These are phyloP conservation scores for Annulohypoxylon stygium DNA, from an alignment of 495 filamentous ascomycete genomes.

Conservation along the genomic window DNA sequence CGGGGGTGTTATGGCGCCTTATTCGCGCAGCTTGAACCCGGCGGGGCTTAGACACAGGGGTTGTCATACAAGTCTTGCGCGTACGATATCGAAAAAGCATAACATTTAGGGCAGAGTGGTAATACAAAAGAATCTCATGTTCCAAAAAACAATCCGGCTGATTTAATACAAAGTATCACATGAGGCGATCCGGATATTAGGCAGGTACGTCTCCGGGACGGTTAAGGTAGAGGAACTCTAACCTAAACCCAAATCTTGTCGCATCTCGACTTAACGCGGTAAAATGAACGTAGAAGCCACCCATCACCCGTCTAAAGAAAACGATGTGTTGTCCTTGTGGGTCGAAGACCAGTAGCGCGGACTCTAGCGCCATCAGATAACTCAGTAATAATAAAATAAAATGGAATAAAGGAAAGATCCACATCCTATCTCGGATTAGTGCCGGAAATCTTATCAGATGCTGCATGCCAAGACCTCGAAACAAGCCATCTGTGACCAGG, in stretches of 20 bases:
- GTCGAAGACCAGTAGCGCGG: slow-evolving; percentile 14
- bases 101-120: slow-evolving; percentile 1
- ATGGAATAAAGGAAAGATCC: slow-evolving; percentile 8
- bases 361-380: slow-evolving; percentile 53
- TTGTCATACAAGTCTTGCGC: slow-evolving; percentile 13
- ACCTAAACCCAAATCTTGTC: slow-evolving; percentile 3
- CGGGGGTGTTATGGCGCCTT: slow-evolving; percentile 12
- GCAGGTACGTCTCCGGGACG: background rate
- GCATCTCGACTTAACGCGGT: slow-evolving; percentile 12
- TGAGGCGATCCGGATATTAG: slow-evolving; percentile 12
- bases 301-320: background rate
- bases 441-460: slow-evolving; percentile 53
- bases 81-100: background rate
- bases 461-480: slow-evolving; percentile 49
- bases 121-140: slow-evolving; percentile 9
- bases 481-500: slow-evolving; percentile 24
- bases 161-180: slow-evolving; percentile 7
- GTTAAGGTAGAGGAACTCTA: slow-evolving; percentile 7
- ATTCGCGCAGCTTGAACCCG: slow-evolving; percentile 30
- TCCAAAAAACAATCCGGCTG: background rate
- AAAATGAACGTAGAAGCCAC: slow-evolving; percentile 14
- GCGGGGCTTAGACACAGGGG: slow-evolving; percentile 31
- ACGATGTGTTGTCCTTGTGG: slow-evolving; percentile 39
- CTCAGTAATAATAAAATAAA: slow-evolving; percentile 29
- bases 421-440: slow-evolving; percentile 29